Percentiles rank a stretch among this genome's conserved stretches.
These are phyloP conservation scores for Mycena sp. DNA, from an alignment of 1,284 basidiomycete genomes.

Conservation along the genomic window DNA sequence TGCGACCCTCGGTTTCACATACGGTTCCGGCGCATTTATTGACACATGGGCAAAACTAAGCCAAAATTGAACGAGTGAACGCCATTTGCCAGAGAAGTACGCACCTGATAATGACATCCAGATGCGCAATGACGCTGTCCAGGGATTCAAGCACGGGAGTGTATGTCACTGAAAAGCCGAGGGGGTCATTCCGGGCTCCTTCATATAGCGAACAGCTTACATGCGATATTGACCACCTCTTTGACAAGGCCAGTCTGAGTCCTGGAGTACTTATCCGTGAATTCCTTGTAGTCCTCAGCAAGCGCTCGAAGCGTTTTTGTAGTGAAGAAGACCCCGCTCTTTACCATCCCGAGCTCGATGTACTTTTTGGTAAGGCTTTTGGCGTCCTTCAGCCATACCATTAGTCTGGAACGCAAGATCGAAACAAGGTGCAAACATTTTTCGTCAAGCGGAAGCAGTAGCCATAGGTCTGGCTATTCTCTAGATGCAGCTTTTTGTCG, in stretches of 20 bases:
- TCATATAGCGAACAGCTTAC: conserved; percentile 54
- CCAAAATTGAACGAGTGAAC: background rate
- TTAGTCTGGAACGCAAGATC: too few species aligned
- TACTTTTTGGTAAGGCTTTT: conserved; percentile 80
- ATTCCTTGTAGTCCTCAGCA: conserved; percentile 80
- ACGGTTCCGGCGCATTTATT: conserved; percentile 86
- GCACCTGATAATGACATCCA: conserved; percentile 92
- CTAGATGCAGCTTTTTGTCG: conserved; percentile 96
- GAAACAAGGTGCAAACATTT: too few species aligned
- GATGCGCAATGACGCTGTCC: conserved; percentile 87
- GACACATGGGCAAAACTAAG: conserved; percentile 89
- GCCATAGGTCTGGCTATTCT: conserved; percentile 91
- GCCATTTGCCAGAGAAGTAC: conserved; percentile 22
- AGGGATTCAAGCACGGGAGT: conserved; percentile 89
- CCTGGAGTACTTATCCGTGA: conserved; percentile 75
- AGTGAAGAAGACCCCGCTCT: conserved; percentile 93
- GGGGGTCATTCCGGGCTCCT: background rate
- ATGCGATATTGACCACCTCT: conserved; percentile 93
- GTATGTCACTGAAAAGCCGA: conserved; percentile 75
- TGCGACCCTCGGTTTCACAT: conserved; percentile 83
- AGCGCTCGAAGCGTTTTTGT: conserved; percentile 80
- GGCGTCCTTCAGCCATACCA: conserved; percentile 87
- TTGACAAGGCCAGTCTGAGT: conserved; percentile 90
- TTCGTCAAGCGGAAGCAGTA: conserved; percentile 96
- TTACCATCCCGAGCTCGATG: conserved; percentile 87